Percentiles rank a stretch among this genome's conserved stretches.
Conservation (phyloP, 179 eudicot genomes). For the Heliamphora pulchella region DNA sequence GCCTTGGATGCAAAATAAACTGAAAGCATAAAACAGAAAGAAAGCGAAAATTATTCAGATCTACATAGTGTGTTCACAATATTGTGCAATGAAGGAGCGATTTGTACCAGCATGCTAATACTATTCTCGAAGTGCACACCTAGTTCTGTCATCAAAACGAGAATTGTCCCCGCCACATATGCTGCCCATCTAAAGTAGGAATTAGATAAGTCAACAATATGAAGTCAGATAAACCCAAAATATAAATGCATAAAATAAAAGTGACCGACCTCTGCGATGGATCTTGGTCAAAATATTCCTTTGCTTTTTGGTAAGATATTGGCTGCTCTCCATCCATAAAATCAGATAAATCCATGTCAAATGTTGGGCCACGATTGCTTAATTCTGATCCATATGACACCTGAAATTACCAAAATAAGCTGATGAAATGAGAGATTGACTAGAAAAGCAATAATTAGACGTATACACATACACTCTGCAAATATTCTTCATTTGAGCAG, state of each 20-base stretch:
- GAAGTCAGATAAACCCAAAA: background rate
- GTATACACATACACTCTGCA: background rate
- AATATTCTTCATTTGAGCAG: background rate
- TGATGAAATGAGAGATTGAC: conserved; percentile 12
- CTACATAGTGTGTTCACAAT: background rate
- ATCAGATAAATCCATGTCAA: conserved; percentile 95
- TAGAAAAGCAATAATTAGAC: background rate
- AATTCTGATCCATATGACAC: conserved; percentile 96
- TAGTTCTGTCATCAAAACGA: conserved; percentile 89
- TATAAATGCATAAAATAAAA: conserved; percentile 9
- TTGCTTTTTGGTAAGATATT: conserved; percentile 77
- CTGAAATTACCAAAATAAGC: conserved; percentile 28
- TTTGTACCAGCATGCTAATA: conserved; percentile 82
- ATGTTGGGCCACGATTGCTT: conserved; percentile 93
- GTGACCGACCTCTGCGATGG: conserved; percentile 79
- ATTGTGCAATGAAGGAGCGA: background rate
- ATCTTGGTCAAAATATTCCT: conserved; percentile 70
- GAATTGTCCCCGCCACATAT: conserved; percentile 91
- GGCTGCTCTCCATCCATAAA: conserved; percentile 81
- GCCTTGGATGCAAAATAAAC: background rate
- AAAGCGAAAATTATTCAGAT: background rate
- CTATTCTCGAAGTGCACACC: conserved; percentile 74
- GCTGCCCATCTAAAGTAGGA: conserved; percentile 84
- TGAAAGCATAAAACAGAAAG: background rate
- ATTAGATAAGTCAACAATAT: conserved; percentile 14